Evolutionary conservation across 179 eudicot genomes (phyloP).

Genomic region (Nepenthes alata): DNA sequence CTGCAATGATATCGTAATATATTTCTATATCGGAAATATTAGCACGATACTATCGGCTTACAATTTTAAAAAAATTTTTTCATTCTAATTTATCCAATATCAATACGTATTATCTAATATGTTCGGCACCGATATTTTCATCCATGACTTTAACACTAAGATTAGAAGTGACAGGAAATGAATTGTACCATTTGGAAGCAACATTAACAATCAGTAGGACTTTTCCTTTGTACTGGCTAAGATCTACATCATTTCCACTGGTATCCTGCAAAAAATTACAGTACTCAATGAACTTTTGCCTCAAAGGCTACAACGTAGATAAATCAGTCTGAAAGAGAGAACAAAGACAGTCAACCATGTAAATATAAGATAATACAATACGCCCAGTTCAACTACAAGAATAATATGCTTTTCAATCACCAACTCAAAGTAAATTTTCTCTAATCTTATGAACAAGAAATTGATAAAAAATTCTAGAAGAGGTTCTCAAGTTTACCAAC

Average conservation of each 20-base stretch:
- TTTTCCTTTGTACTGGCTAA: slow-evolving; percentile 42
- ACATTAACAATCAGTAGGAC: slow-evolving; percentile 48
- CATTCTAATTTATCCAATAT: no score
- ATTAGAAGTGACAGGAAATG: not conserved
- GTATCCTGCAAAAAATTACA: slow-evolving; percentile 31
- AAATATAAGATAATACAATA: not conserved
- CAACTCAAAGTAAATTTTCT: no score
- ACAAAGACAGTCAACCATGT: not conserved
- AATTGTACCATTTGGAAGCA: slow-evolving; percentile 42
- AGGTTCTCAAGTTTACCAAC: no score
- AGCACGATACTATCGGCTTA: not conserved
- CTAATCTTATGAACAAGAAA: no score
- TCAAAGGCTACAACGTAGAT: no score
- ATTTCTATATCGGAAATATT: no score
- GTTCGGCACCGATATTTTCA: no score
- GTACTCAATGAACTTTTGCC: not conserved
- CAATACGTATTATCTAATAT: no score
- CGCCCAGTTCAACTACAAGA: no score
- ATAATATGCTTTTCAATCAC: no score
- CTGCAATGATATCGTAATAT: not conserved
- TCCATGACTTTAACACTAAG: not conserved
- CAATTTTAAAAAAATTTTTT: no score
- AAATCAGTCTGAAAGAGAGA: not conserved
- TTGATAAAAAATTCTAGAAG: no score
- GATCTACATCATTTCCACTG: slow-evolving; percentile 32